phyloP scores from a whole-genome alignment of 163 green algal genomes.

The Prototheca cutis region DNA sequence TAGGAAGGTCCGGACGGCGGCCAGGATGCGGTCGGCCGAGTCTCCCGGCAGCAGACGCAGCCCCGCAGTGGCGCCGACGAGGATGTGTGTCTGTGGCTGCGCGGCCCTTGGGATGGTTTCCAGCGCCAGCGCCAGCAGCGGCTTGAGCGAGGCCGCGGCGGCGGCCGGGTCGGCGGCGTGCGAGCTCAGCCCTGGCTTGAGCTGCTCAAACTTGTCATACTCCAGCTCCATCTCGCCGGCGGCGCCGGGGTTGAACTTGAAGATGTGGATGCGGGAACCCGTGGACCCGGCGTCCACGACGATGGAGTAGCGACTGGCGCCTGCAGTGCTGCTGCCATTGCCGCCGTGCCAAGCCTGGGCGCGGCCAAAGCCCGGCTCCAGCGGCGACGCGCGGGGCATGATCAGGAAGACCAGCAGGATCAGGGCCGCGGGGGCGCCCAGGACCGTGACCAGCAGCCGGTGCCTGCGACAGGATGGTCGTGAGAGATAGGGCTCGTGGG shows the following conservation, averaged over 20 bases:
- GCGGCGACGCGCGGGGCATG: conserved; percentile 28
- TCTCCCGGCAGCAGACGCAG: conserved; percentile 79
- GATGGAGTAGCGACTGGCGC: conserved; percentile 38
- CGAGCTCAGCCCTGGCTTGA: conserved; percentile 87
- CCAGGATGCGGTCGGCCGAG: conserved; percentile 79
- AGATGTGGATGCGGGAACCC: conserved; percentile 84
- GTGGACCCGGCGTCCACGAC: conserved; percentile 95
- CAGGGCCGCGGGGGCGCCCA: conserved; percentile 39
- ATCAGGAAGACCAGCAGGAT: conserved; percentile 41
- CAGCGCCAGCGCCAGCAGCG: conserved; percentile 71
- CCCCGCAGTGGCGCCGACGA: conserved; percentile 87
- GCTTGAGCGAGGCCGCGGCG: conserved; percentile 65
- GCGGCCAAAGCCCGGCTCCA: conserved; percentile 2
- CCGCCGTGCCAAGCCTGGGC: conserved; percentile 11
- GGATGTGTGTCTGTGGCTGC: conserved; percentile 60
- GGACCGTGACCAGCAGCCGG: conserved; percentile 41
- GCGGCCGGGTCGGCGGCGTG: conserved; percentile 61
- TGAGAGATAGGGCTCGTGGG: too few species aligned
- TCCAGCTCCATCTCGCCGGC: conserved; percentile 13
- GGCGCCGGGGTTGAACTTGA: conserved; percentile 51
- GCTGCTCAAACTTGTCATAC: conserved; percentile 84
- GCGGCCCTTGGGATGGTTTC: conserved; percentile 61
- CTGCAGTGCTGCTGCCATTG: neutral
- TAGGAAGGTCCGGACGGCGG: conserved; percentile 35
- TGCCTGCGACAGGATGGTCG: conserved; percentile 39